Conservation (phyloP, 176 grass and related monocot species). For the Eleusine coracana region DNA sequence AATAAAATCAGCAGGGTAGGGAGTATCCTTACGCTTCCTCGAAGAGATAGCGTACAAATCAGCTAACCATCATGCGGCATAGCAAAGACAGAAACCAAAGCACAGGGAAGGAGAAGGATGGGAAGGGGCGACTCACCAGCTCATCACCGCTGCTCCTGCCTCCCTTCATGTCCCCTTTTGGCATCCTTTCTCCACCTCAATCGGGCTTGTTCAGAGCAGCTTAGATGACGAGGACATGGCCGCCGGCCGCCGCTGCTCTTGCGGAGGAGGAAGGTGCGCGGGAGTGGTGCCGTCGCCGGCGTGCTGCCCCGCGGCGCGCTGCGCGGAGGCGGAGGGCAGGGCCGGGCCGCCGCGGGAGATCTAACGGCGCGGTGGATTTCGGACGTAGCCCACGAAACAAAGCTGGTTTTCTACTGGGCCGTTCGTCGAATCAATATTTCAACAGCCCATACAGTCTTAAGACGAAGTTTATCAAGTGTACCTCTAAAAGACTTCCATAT, state of each 20-base stretch:
- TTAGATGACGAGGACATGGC: background rate
- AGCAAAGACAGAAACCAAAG: background rate
- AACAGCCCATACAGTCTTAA: too few species aligned
- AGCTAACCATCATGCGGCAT: background rate
- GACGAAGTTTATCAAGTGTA: too few species aligned
- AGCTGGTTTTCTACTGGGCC: background rate
- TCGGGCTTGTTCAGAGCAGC: background rate
- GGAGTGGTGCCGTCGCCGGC: background rate
- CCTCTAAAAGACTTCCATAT: too few species aligned
- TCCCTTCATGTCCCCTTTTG: background rate
- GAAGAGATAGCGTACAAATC: background rate
- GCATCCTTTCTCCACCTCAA: background rate
- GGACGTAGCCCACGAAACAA: background rate
- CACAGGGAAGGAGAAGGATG: background rate
- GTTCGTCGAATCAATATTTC: too few species aligned
- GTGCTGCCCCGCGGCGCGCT: background rate
- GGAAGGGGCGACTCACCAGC: constrained; percentile 15
- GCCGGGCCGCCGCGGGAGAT: background rate
- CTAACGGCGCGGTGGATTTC: background rate
- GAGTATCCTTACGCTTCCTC: background rate
- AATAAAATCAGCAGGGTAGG: background rate
- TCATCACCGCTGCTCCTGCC: background rate
- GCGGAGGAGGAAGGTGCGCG: background rate
- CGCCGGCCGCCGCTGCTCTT: background rate
- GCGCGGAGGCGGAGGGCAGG: background rate